Conservation (phyloP, 306 rosid genomes). For the Echinosophora koreensis region DNA sequence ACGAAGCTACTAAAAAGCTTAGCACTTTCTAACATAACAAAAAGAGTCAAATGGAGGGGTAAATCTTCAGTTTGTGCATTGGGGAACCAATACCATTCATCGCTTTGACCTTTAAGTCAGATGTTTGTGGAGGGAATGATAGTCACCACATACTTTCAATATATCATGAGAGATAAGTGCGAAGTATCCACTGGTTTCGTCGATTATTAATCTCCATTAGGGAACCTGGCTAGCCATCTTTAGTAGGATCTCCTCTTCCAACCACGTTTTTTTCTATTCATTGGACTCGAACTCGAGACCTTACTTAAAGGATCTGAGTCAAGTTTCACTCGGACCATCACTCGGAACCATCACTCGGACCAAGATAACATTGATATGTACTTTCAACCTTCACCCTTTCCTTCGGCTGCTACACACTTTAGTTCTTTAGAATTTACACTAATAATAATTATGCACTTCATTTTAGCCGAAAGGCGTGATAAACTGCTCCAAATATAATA, state of each 20-base stretch:
- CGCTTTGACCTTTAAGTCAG: not conserved
- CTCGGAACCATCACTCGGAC: no score
- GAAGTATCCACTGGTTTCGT: no score
- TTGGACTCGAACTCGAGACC: no score
- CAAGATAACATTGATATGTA: no score
- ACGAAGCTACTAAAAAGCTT: not conserved
- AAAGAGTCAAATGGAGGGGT: not conserved
- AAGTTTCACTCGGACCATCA: no score
- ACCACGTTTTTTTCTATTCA: no score
- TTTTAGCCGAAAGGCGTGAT: conserved; percentile 40
- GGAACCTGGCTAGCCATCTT: no score
- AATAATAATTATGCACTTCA: not conserved
- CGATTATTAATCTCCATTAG: no score
- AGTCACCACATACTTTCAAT: not conserved
- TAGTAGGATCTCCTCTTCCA: no score
- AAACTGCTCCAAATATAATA: not conserved
- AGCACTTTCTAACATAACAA: not conserved
- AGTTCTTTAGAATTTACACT: conserved; percentile 13
- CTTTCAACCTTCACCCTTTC: conserved; percentile 8
- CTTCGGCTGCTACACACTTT: conserved; percentile 24
- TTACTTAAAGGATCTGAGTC: no score
- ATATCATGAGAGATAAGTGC: no score
- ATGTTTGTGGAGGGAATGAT: conserved; percentile 18
- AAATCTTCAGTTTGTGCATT: not conserved
- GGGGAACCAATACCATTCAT: conserved; percentile 3